A percentile compares a stretch with the other conserved stretches of the same genome.
phyloP scores from a whole-genome alignment of 1,284 basidiomycete species.

The Malassezia furfur region DNA sequence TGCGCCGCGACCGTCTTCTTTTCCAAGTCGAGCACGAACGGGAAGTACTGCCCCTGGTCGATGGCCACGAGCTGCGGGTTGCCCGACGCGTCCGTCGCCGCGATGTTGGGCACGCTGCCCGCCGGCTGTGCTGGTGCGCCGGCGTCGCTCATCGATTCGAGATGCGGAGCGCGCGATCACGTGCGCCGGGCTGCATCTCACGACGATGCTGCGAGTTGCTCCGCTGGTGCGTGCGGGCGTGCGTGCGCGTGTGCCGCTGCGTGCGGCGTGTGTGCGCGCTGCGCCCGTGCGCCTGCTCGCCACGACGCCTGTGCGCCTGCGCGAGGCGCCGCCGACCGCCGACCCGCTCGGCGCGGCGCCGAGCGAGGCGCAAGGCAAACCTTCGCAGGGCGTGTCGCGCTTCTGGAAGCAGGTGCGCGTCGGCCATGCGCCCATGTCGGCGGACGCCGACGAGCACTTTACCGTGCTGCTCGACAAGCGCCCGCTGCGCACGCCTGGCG shows the following conservation, averaged over 20 bases:
- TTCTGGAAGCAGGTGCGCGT: constrained; percentile 35
- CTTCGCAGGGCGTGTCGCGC: constrained; percentile 18
- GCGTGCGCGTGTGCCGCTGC: not conserved
- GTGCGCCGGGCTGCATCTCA: not conserved
- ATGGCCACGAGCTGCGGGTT: constrained; percentile 12
- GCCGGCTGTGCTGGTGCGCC: not conserved
- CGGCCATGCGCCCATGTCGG: not conserved
- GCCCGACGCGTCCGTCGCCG: not conserved
- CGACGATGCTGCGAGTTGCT: not conserved
- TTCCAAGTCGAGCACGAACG: constrained; percentile 7
- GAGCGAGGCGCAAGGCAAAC: not conserved
- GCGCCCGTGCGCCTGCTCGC: not conserved
- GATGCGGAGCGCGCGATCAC: not conserved
- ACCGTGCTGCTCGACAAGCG: constrained; percentile 70
- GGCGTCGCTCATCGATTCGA: not conserved
- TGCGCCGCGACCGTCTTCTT: constrained; percentile 14
- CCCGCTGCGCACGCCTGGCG: constrained; percentile 74
- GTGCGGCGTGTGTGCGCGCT: not conserved
- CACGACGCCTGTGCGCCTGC: not conserved
- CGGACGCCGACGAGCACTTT: constrained; percentile 17
- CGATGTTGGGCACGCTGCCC: constrained; percentile 1
- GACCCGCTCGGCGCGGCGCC: too few relatives aligned
- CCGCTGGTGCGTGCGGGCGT: not conserved
- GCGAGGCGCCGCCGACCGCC: not conserved
- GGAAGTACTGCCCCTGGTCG: constrained; percentile 6